phyloP scores from a whole-genome alignment of 768 basidiomycete genomes.

The Lactarius psammicola region DNA sequence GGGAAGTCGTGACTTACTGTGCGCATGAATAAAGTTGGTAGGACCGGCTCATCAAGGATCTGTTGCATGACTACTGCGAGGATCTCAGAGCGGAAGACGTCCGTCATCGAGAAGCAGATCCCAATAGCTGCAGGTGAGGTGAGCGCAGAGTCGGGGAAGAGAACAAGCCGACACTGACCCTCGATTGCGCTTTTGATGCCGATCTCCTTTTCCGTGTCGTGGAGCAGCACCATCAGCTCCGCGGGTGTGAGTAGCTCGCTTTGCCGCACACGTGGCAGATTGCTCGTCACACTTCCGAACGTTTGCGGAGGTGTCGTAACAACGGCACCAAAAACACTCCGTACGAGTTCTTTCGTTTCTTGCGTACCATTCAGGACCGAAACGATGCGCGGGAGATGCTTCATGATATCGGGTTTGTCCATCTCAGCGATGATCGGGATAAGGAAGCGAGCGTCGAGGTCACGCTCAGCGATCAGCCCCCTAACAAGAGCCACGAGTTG shows the following conservation, averaged over 20 bases:
- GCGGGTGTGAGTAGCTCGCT: slow-evolving; percentile 89
- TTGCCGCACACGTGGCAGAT: slow-evolving; percentile 79
- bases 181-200: slow-evolving; percentile 93
- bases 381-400: slow-evolving; percentile 87
- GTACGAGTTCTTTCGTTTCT: slow-evolving; percentile 83
- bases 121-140: slow-evolving; percentile 66
- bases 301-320: slow-evolving; percentile 83
- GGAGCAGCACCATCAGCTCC: slow-evolving; percentile 91
- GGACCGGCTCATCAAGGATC: slow-evolving; percentile 86
- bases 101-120: slow-evolving; percentile 98
- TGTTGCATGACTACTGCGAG: slow-evolving; percentile 98
- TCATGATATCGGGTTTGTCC: slow-evolving; percentile 93
- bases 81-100: slow-evolving; percentile 94
- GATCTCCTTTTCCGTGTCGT: slow-evolving; percentile 89
- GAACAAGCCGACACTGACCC: slow-evolving; percentile 50
- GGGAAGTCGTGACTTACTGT: slow-evolving; percentile 58
- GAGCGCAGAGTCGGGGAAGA: slow-evolving; percentile 24
- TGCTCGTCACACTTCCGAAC: slow-evolving; percentile 83
- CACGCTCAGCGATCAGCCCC: slow-evolving; percentile 76
- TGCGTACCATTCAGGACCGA: slow-evolving; percentile 82
- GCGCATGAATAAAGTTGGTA: slow-evolving; percentile 91
- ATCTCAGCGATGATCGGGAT: slow-evolving; percentile 98
- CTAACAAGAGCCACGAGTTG: slow-evolving; percentile 89
- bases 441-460: slow-evolving; percentile 90
- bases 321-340: slow-evolving; percentile 86